Base-by-base conservation (phyloP, 352 stramenopile species). In the Phytophthora vignae region DNA sequence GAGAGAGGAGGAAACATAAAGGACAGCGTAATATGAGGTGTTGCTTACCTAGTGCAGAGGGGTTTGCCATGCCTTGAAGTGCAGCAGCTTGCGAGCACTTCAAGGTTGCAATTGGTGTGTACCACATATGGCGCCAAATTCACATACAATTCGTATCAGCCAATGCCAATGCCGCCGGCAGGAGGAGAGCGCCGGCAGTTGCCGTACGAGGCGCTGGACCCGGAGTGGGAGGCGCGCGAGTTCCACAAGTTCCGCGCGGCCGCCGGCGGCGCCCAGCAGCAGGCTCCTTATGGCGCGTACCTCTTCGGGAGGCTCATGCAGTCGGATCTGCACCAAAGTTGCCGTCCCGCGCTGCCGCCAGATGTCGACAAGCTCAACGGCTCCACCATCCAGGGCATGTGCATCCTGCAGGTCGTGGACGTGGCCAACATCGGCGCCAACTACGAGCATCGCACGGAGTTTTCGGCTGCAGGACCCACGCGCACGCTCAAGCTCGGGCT, bases 401-500 rank as follows among this genome's bases (percentile, higher is more conserved):
- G 86, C 62, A 82, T 94, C 55, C 71, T 95, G 19, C 88, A 95
- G 81, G 88, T 95, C 36, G 85, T 96, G 31, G 87, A 96, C 61
- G 74, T 93, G 11, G 84, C 85, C 49, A 96, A 96, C 52, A 88
- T 96, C 60, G 85, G 83, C 42, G 86, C 87, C n/a, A 93, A 79
- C 64, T 84, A 83, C 36, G 85, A 94, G 67, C 78, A 90, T 53
- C 80, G 87, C 38, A 92, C 82, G 4, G 84, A 96, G 46, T 83
- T 92, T 53, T 69, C 71, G 11, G n/a, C 62, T 46, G 80, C 77
- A n/a, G 84, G 84, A 22, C 73, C 82, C 5, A 83, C 85, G 53
- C 83, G 87, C 12, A 93, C 87, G 60, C 89, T 96, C 31, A 96
- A 96, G 56, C 57, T 96, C n/a, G 85, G 83, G 57, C 80, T 96